These are phyloP conservation scores for Dittrichia graveolens DNA, from an alignment of 129 eudicot genomes.

Conservation along the genomic window DNA sequence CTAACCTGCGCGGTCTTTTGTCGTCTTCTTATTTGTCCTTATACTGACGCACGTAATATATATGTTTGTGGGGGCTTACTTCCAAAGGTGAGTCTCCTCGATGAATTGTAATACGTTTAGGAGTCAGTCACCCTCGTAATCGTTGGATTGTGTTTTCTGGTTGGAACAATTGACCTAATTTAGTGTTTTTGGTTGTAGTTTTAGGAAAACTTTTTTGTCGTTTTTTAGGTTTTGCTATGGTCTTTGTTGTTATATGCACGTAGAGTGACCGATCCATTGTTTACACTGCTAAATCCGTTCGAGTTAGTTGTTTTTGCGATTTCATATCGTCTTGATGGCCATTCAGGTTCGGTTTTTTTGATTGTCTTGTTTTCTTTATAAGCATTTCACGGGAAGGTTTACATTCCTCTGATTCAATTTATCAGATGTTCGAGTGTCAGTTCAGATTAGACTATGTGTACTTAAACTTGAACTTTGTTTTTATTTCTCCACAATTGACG, in stretches of 20 bases:
- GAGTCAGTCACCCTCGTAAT: slow-evolving; percentile 20
- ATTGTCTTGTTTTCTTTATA: not conserved
- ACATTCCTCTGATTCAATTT: not conserved
- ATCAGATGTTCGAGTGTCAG: not conserved
- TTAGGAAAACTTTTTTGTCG: slow-evolving; percentile 25
- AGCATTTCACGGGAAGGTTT: not conserved
- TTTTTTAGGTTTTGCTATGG: slow-evolving; percentile 11
- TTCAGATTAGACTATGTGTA: not conserved
- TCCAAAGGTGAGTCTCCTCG: slow-evolving; percentile 28
- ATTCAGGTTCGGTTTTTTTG: not conserved
- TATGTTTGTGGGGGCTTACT: slow-evolving; percentile 20
- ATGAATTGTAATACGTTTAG: slow-evolving; percentile 16
- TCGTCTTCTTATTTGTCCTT: not conserved
- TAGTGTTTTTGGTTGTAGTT: slow-evolving; percentile 43
- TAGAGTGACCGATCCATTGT: slow-evolving; percentile 42
- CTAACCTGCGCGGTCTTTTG: slow-evolving; percentile 32
- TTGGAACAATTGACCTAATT: slow-evolving; percentile 23
- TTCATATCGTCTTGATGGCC: slow-evolving; percentile 6
- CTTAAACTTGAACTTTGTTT: too few species aligned
- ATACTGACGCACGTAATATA: slow-evolving; percentile 14
- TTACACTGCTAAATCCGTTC: slow-evolving; percentile 4
- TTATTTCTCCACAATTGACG: not conserved
- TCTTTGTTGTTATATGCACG: slow-evolving; percentile 18
- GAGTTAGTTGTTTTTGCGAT: slow-evolving; percentile 8
- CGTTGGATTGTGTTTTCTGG: slow-evolving; percentile 20